Base-by-base conservation (phyloP, 306 rosid genomes). In the Acmispon strigosus region DNA sequence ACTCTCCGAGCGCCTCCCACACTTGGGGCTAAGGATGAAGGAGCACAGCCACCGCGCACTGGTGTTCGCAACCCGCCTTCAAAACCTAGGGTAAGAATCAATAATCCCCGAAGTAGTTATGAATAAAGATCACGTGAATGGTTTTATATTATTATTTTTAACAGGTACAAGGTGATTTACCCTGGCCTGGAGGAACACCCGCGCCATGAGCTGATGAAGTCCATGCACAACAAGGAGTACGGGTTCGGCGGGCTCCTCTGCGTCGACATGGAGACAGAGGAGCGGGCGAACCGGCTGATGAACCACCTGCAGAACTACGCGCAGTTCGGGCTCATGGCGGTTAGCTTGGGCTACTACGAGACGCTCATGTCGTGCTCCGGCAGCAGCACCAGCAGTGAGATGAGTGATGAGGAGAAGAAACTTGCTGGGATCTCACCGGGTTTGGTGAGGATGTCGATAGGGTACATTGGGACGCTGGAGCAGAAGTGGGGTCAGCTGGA, bases 361-460 rank as follows among this genome's bases (percentile, higher is more conserved):
- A 94, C 97, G 10, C 95, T 94, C 0, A 94, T 94, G 96, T 94
- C 97, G 0, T 87, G 95, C 60, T 94, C 99, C 0, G 95, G 99
- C 0, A 91, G 92, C 12, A 94, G 97, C 78, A 94, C 99, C 0
- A 94, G 99, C 60, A 94, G 97, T 44, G 97, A 91, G 78, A 1
- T 94, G 81, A 89, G 2, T 17, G 2, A 55, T 0, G 82, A 87
- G 86, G 99, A 94, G 66, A 81, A 78, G 73, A 67, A 29, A 0
- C 77, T 91, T 0, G 99, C 96, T 0, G 96, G 99, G 6, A 94
- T 94, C 10, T 91, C 99, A 2, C 97, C 97, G 0, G 97, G 99
- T 7, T 66, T 94, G 8, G 84, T 94, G 0, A 82, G 99, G 39
- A 87, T 94, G 89, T 94, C 99, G 0, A 55, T 94, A 0, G 99